Conservation (phyloP, 1,284 basidiomycete genomes). For the Thecaphora thlaspeos region DNA sequence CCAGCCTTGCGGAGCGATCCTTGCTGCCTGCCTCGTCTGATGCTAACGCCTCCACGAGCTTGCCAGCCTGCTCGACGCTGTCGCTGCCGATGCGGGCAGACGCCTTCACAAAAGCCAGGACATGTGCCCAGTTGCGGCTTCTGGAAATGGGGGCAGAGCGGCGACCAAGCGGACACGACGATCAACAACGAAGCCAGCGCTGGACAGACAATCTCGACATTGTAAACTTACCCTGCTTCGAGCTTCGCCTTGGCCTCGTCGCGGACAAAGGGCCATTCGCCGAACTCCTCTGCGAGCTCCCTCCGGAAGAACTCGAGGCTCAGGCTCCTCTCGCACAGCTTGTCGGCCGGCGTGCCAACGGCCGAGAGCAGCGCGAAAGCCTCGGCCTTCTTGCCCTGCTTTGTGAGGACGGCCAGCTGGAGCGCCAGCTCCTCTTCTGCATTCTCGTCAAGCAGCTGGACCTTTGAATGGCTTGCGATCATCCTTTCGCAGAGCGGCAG, state of each 20-base stretch:
- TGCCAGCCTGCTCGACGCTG: constrained; percentile 16
- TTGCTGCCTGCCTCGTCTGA: constrained; percentile 67
- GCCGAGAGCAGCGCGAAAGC: constrained; percentile 69
- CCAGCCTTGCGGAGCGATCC: constrained; percentile 70
- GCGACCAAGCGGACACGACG: no score
- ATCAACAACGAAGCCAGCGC: no score
- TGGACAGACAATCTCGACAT: not conserved
- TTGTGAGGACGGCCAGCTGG: constrained; percentile 70
- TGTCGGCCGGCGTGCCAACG: constrained; percentile 61
- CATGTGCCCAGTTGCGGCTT: constrained; percentile 27
- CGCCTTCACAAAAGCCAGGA: constrained; percentile 17
- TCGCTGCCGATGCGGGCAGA: constrained; percentile 20
- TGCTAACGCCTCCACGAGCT: constrained; percentile 13
- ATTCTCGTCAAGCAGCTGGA: constrained; percentile 69
- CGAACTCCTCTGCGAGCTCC: constrained; percentile 31
- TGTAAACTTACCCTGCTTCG: constrained; percentile 51
- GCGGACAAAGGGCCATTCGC: constrained; percentile 63
- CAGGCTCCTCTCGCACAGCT: constrained; percentile 70
- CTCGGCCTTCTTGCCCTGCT: constrained; percentile 61
- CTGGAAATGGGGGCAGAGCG: no score
- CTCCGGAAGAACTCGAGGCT: constrained; percentile 65
- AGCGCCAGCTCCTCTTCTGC: constrained; percentile 74
- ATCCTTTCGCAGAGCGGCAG: constrained; percentile 64
- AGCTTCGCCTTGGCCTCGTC: constrained; percentile 65
- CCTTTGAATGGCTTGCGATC: constrained; percentile 71